Base-by-base conservation (phyloP, 768 basidiomycete species). In the Chalciporus chontae region DNA sequence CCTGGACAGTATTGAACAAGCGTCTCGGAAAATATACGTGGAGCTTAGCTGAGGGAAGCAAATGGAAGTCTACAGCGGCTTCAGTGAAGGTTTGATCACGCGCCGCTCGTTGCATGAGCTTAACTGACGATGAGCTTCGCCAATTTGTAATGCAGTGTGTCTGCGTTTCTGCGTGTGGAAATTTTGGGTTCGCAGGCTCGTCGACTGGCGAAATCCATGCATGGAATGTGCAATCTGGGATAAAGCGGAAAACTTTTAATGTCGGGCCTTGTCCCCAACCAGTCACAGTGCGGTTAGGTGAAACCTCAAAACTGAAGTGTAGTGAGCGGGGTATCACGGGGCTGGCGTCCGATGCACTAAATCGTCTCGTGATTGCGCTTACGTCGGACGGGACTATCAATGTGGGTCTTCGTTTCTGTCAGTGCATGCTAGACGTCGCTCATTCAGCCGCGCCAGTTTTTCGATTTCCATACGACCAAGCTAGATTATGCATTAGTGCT, bases 161-260 rank as follows among this genome's bases (percentile, higher is more conserved):
- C 15, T 90, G 86, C 54, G 87, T 97, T 17, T 87, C 94, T 4
- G 87, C 91, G 0, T 99, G 96, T 63, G 96, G 96, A 8, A 98
- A 98, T 62, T 99, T 97, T 63, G 91, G 89, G 24, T 67, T 98
- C 10, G 91, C 83, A 4, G 84, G 92, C 21, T 87, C 87, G 1
- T 89, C 90, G 2, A 85, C 81, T 0, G 89, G 90, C 2, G 77
- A 76, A 21, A 87, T 98, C 34, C 68, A 82, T 50, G 85, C 94
- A 85, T 98, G 92, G 88, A 99, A 97, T 64, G 83, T 99, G 84
- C 95, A 99, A 68, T 93, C 90, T 4, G 96, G 96, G 2, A 78
- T 94, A 50, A 79, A 80, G 58, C 77, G 95, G 40, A 90, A 87
- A 69, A 75, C 78, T 2, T 97, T 90, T 65, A 72, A 76, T 52